Evolutionary conservation across 75 land plant genomes (phyloP).

Genomic region (Selaginella moellendorffii): DNA sequence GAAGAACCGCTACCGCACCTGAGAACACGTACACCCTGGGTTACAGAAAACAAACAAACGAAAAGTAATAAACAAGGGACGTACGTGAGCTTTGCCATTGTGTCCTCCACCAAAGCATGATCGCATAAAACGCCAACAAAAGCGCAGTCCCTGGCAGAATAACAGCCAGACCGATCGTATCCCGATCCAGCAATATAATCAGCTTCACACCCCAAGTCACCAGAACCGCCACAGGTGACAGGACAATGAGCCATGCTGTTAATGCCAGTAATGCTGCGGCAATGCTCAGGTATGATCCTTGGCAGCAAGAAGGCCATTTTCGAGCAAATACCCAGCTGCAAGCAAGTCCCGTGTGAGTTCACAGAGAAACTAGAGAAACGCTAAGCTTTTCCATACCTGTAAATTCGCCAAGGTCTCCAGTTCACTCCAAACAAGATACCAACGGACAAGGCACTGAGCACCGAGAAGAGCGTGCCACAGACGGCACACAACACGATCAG

Average conservation of each 20-base stretch:
- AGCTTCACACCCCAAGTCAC: conserved; percentile 71
- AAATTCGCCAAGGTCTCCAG: conserved; percentile 97
- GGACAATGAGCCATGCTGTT: conserved; percentile 59
- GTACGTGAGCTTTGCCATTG: conserved; percentile 99
- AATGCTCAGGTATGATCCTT: conserved; percentile 49
- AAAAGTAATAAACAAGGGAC: conserved; percentile 13
- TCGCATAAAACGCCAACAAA: conserved; percentile 74
- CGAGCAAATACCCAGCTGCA: conserved; percentile 97
- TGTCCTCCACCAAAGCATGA: conserved; percentile 99
- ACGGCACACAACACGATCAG: conserved; percentile 46
- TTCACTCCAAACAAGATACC: conserved; percentile 69
- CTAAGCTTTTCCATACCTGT: too few species aligned
- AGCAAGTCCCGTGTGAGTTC: too few species aligned
- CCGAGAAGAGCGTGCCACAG: conserved; percentile 49
- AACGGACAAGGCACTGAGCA: conserved; percentile 49
- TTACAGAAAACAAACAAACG: not conserved
- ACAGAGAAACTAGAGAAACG: too few species aligned
- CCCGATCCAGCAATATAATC: conserved; percentile 46
- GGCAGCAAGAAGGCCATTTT: conserved; percentile 78
- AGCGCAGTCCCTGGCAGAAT: conserved; percentile 88
- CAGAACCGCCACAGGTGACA: conserved; percentile 78
- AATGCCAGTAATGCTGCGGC: conserved; percentile 44
- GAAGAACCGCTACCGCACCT: conserved; percentile 93
- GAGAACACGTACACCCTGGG: conserved; percentile 13
- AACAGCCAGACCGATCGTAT: conserved; percentile 85